Evolutionary conservation across 345 rosid genomes (phyloP).

Genomic region (Linum lewisii): DNA sequence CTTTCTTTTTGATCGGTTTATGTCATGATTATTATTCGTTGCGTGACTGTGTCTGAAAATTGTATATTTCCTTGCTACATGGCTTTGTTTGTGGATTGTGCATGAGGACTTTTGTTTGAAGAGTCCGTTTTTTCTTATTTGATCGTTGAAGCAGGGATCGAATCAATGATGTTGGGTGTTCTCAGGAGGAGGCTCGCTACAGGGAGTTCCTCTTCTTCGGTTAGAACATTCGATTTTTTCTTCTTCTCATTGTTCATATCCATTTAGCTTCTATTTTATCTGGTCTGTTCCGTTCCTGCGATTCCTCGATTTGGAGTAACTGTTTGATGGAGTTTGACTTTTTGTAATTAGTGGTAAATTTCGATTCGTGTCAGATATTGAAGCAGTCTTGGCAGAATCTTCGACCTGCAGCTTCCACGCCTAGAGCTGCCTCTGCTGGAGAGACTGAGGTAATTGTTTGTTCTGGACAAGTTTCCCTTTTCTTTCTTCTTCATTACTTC

Average conservation of each 20-base stretch:
- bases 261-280: not conserved
- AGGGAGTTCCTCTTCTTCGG: not conserved
- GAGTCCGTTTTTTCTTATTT: not conserved
- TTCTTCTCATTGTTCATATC: not conserved
- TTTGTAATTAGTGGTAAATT: not conserved
- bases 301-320: too few relatives aligned
- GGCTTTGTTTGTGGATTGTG: not conserved
- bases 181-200: not conserved
- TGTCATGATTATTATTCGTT: not conserved
- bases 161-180: not conserved
- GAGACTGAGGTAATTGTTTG: slow-evolving; percentile 32
- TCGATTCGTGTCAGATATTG: slow-evolving; percentile 25
- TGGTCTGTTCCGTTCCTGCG: too few relatives aligned
- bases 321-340: not conserved
- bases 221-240: not conserved
- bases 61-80: not conserved
- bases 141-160: not conserved
- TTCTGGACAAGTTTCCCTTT: not conserved
- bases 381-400: slow-evolving; percentile 28
- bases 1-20: not conserved
- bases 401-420: slow-evolving; percentile 30
- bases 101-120: not conserved
- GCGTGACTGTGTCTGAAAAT: not conserved
- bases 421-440: slow-evolving; percentile 31
- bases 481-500: not conserved